Percentiles rank a stretch among this genome's conserved stretches.
These are phyloP conservation scores for Staphylotrichum tortipilum DNA, from an alignment of 495 filamentous ascomycete genomes.

Conservation along the genomic window DNA sequence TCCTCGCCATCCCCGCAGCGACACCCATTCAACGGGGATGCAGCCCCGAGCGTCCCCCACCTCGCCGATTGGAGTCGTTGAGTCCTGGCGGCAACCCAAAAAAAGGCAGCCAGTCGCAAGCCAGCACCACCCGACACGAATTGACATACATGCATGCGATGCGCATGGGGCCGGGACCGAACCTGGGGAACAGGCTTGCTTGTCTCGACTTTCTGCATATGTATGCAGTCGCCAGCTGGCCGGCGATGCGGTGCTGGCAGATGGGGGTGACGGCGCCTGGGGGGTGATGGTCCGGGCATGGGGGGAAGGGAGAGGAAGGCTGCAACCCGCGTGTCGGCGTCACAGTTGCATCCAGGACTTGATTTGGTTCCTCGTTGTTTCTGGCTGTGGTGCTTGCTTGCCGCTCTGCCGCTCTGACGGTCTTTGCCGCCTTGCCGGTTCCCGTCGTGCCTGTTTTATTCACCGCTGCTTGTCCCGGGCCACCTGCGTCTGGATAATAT, in stretches of 20 bases:
- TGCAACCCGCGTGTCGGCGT: slow-evolving; percentile 14
- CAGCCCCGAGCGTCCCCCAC: no score
- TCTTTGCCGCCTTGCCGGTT: no score
- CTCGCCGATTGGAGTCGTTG: no score
- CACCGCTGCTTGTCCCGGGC: slow-evolving; percentile 14
- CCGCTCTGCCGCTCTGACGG: slow-evolving; percentile 1
- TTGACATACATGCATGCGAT: slow-evolving; percentile 15
- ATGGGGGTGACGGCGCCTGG: no score
- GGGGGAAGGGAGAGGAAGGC: background rate
- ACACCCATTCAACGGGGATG: no score
- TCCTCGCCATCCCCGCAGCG: no score
- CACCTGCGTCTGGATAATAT: slow-evolving; percentile 3
- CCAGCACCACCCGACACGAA: slow-evolving; percentile 5
- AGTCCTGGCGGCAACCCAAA: background rate
- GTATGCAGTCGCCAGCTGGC: background rate
- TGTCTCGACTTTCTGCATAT: no score
- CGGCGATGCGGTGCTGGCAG: no score
- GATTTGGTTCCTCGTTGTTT: no score
- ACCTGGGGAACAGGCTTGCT: slow-evolving; percentile 19
- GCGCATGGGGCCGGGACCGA: slow-evolving; percentile 13
- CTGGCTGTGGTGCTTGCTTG: background rate
- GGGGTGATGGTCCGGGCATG: no score
- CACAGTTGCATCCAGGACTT: slow-evolving; percentile 7
- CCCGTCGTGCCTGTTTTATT: background rate
- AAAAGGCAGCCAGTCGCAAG: slow-evolving; percentile 4